A percentile compares a stretch with the other conserved stretches of the same genome.
Conservation (phyloP, 2,329 filamentous ascomycete genomes). For the Aspergillus arachidicola region DNA sequence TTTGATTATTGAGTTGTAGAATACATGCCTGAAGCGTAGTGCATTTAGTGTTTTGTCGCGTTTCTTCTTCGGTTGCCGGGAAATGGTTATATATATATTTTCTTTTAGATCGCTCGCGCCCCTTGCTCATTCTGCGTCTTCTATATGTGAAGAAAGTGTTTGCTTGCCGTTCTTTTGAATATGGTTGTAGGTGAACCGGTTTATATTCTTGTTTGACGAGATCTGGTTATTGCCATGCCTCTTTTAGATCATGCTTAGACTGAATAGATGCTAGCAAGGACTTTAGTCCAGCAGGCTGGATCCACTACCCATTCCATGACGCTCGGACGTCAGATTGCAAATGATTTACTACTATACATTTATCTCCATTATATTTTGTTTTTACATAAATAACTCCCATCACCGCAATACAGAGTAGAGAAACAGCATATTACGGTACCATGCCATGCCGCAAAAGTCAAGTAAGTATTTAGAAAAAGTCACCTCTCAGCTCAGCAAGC, state of each 20-base stretch:
- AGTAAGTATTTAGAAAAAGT: constrained; percentile 16
- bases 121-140: background rate
- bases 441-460: background rate
- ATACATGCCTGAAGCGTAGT: background rate
- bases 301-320: too few relatives aligned
- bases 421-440: background rate
- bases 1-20: background rate
- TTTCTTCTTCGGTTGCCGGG: background rate
- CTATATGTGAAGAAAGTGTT: background rate
- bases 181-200: background rate
- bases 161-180: background rate
- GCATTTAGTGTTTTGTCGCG: background rate
- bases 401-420: background rate
- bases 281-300: background rate
- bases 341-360: background rate
- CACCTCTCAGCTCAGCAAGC: constrained; percentile 48
- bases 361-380: background rate
- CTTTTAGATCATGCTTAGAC: background rate
- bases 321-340: background rate
- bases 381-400: background rate
- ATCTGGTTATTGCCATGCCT: background rate
- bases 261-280: background rate
- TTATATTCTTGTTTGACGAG: background rate
- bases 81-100: constrained; percentile 1
- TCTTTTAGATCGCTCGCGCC: background rate